Conservation (phyloP, 2,329 filamentous ascomycete species). For the Pseudogymnoascus sp. region DNA sequence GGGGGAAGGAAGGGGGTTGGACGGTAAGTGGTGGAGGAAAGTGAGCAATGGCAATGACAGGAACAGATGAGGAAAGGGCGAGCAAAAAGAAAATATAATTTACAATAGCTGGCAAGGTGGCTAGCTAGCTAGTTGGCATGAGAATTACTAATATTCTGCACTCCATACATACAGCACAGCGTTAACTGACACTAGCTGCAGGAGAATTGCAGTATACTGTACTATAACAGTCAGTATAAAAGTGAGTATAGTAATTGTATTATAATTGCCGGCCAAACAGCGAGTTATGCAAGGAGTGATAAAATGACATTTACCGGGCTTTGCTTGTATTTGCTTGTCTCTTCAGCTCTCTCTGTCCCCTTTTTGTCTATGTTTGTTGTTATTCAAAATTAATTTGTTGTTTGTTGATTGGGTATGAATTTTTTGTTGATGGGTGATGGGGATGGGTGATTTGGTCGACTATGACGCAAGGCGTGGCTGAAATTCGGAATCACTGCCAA, state of each 20-base stretch:
- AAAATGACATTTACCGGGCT: neutral
- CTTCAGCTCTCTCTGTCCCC: too few species aligned
- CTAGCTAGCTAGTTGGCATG: neutral
- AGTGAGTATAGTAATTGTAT: neutral
- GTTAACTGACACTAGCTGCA: too few species aligned
- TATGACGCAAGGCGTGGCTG: constrained; percentile 1
- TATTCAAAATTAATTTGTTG: neutral
- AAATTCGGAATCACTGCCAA: neutral
- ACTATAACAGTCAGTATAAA: neutral
- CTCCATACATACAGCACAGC: neutral
- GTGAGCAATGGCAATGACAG: too few species aligned
- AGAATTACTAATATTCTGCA: neutral
- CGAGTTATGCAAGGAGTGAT: neutral
- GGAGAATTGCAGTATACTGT: too few species aligned
- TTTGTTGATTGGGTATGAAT: neutral
- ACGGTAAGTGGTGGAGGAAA: too few species aligned
- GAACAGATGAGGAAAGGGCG: neutral
- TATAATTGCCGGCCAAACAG: neutral
- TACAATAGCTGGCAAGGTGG: neutral
- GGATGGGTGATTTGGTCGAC: neutral
- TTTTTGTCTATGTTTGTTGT: neutral
- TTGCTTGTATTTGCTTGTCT: neutral
- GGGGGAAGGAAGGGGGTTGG: neutral
- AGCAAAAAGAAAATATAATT: neutral
- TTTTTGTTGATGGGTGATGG: neutral